Evolutionary conservation across 768 basidiomycete species (phyloP).

Genomic region (Suillus plorans): DNA sequence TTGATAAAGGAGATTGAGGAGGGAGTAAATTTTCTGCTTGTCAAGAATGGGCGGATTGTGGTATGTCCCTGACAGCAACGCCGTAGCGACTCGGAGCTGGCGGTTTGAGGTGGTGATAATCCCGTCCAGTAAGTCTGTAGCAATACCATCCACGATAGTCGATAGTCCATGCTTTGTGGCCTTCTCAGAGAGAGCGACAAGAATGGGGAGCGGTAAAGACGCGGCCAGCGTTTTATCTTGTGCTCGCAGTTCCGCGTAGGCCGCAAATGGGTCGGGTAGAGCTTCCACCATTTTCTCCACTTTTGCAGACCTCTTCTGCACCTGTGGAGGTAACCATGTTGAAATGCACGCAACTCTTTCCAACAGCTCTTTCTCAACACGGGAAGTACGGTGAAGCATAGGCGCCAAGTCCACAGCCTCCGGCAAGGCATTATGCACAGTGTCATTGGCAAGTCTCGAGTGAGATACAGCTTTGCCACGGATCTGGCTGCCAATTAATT

Average conservation of each 20-base stretch:
- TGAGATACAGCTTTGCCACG: constrained; percentile 12
- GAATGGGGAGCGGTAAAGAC: constrained; percentile 28
- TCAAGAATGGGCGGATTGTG: constrained; percentile 18
- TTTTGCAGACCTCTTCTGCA: constrained; percentile 11
- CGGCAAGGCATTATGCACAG: constrained; percentile 15
- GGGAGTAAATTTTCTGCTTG: constrained; percentile 23
- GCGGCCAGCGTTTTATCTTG: constrained; percentile 21
- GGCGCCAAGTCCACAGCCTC: constrained; percentile 8
- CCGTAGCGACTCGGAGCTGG: constrained; percentile 25
- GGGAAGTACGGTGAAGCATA: constrained; percentile 4
- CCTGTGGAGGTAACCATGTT: constrained; percentile 25
- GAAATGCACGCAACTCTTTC: constrained; percentile 28
- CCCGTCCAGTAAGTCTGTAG: constrained; percentile 40
- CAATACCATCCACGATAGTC: constrained; percentile 37
- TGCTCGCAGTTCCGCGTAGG: constrained; percentile 27
- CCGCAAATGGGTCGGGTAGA: constrained; percentile 26
- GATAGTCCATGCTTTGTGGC: constrained; percentile 32
- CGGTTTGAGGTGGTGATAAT: constrained; percentile 18
- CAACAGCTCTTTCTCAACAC: constrained; percentile 18
- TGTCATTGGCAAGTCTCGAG: constrained; percentile 13
- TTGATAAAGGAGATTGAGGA: constrained; percentile 17
- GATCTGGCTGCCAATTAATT: constrained; percentile 20
- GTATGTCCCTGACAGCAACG: constrained; percentile 25
- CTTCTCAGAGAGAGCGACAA: constrained; percentile 27
- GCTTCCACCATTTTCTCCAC: constrained; percentile 17